Evolutionary conservation across 1,284 basidiomycete species (phyloP).

Genomic region (Leccinum holopus): DNA sequence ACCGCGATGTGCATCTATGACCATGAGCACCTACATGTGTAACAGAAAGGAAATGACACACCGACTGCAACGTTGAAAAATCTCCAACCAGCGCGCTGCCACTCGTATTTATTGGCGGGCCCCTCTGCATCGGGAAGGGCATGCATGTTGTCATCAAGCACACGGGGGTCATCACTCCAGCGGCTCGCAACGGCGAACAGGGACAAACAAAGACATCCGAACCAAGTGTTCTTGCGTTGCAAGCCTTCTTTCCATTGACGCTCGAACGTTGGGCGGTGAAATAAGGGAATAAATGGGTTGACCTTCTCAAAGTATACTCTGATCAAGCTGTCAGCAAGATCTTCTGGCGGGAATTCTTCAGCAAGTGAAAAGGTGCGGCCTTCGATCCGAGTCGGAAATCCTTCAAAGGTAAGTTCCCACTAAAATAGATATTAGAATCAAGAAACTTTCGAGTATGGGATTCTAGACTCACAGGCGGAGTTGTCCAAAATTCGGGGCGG

Average conservation of each 20-base stretch:
- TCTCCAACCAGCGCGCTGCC: slow-evolving; percentile 64
- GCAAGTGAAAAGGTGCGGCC: slow-evolving; percentile 41
- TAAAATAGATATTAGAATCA: slow-evolving; percentile 25
- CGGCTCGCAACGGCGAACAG: slow-evolving; percentile 74
- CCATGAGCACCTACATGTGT: slow-evolving; percentile 6
- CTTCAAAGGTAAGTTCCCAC: slow-evolving; percentile 64
- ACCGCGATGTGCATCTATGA: slow-evolving; percentile 49
- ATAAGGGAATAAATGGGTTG: slow-evolving; percentile 59
- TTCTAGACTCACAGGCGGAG: slow-evolving; percentile 34
- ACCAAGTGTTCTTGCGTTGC: slow-evolving; percentile 57
- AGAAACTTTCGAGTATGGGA: neutral
- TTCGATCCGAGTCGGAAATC: slow-evolving; percentile 38
- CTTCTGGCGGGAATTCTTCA: slow-evolving; percentile 53
- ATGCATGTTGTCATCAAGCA: slow-evolving; percentile 44
- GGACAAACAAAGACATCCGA: slow-evolving; percentile 53
- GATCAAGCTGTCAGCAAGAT: slow-evolving; percentile 58
- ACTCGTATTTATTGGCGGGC: slow-evolving; percentile 34
- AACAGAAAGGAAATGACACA: slow-evolving; percentile 28
- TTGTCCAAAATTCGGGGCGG: slow-evolving; percentile 37
- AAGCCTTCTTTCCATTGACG: slow-evolving; percentile 55
- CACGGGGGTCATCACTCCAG: slow-evolving; percentile 65
- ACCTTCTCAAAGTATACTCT: slow-evolving; percentile 62
- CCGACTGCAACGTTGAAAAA: slow-evolving; percentile 58
- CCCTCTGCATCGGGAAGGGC: slow-evolving; percentile 19
- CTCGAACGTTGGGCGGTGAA: slow-evolving; percentile 70